Evolutionary conservation across 2,329 filamentous ascomycete genomes (phyloP).

Genomic region (Cladosporium sp.): DNA sequence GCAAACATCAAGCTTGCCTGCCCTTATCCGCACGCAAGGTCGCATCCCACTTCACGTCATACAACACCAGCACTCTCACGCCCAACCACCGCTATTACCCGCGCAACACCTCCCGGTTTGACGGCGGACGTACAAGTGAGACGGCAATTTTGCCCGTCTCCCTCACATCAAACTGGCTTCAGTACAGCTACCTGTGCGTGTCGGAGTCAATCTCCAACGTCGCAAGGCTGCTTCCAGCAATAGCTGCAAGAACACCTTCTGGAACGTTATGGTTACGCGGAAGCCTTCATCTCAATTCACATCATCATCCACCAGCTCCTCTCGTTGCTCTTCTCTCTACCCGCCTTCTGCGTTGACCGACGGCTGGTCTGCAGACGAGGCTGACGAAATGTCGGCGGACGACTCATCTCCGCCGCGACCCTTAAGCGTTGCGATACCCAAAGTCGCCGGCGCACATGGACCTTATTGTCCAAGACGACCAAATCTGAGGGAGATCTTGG

Average conservation of each 20-base stretch:
- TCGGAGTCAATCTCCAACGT: conserved; percentile 20
- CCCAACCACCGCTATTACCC: neutral
- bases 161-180: conserved; percentile 29
- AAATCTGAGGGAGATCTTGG: conserved; percentile 79
- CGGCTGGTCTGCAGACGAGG: conserved; percentile 43
- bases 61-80: neutral
- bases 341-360: conserved; percentile 25
- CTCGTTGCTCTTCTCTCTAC: conserved; percentile 21
- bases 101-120: conserved; percentile 10
- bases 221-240: conserved; percentile 18
- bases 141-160: conserved; percentile 11
- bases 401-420: conserved; percentile 41
- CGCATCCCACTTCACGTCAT: conserved; percentile 12
- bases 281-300: conserved; percentile 28
- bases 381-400: conserved; percentile 46
- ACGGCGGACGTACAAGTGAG: conserved; percentile 14
- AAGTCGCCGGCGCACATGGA: conserved; percentile 35
- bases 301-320: conserved; percentile 25
- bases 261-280: conserved; percentile 28
- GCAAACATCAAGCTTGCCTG: conserved; percentile 5
- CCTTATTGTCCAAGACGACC: conserved; percentile 60
- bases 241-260: conserved; percentile 18
- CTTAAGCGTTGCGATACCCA: conserved; percentile 48
- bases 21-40: conserved; percentile 7
- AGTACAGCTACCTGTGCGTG: conserved; percentile 28